Conservation (phyloP, 1,284 basidiomycete genomes). For the Boletus sp. region DNA sequence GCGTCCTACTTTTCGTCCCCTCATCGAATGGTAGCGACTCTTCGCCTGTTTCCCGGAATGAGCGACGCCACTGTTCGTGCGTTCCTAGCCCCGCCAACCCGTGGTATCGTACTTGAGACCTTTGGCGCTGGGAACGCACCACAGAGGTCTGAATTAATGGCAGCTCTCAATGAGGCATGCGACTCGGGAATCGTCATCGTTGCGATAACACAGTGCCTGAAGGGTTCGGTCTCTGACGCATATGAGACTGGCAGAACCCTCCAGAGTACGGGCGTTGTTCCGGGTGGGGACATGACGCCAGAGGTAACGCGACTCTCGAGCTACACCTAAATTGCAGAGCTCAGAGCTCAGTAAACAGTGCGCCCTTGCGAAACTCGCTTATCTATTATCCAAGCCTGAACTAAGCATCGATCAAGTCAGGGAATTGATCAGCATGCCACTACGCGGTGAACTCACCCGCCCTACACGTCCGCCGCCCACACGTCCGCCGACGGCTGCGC, state of each 20-base stretch:
- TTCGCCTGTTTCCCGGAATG: constrained; percentile 87
- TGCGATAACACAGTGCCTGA: constrained; percentile 86
- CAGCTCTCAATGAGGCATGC: constrained; percentile 74
- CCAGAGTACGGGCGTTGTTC: constrained; percentile 67
- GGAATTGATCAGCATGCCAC: constrained; percentile 69
- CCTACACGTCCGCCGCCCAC: constrained; percentile 39
- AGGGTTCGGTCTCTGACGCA: constrained; percentile 74
- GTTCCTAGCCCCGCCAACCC: constrained; percentile 68
- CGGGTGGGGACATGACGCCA: constrained; percentile 89
- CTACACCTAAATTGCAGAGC: constrained; percentile 6
- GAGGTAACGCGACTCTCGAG: constrained; percentile 52
- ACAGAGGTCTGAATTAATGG: constrained; percentile 62
- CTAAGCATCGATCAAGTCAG: constrained; percentile 67
- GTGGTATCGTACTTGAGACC: constrained; percentile 82
- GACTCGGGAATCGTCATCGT: constrained; percentile 83
- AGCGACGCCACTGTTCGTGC: constrained; percentile 66
- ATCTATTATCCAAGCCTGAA: constrained; percentile 83
- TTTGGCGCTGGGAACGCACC: constrained; percentile 89
- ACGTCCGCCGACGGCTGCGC: constrained; percentile 42
- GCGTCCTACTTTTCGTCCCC: not conserved
- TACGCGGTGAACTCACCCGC: constrained; percentile 84
- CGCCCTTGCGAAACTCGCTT: constrained; percentile 83
- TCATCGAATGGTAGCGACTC: constrained; percentile 47
- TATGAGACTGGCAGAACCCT: constrained; percentile 82
- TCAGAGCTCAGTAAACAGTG: constrained; percentile 46